Evolutionary conservation across 2,329 filamentous ascomycete species (phyloP), one percentile per base, ranked within the genome.

Genomic region (Penicillium sp.): DNA sequence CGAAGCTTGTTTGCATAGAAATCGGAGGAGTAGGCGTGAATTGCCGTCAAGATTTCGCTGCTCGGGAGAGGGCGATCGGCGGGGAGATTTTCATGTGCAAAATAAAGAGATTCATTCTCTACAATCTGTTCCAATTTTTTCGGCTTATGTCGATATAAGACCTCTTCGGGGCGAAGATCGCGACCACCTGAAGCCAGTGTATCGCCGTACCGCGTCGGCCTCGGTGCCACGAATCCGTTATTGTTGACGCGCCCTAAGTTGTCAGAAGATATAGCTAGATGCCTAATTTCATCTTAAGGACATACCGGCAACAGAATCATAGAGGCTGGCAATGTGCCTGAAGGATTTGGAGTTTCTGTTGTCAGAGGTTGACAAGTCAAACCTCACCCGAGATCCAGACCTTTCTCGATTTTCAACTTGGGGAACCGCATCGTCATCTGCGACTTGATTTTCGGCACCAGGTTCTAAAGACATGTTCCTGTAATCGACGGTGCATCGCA

Each of bases 231-330:
- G 48, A 78, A 75, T 4, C 75, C 74, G 46, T 71, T 70, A 16
- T 58, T 58, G 44, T 73, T 79, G 16, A 84, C 72, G 52, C 82
- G 78, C 11, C 81, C 82, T 77, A n/a, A 35, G 41, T 44, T 14
- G 43, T 67, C 35, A 67, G 64, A 26, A n/a, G 5, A 8, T 43
- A 51, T 7, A 27, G 11, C 7, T 43, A 58, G 27, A 13, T 33
- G 1, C 33, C 10, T 21, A 10, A 4, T 21, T 16, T 22, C 10
- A 39, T 16, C 14, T 1, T n/a, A 33, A 14, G 10, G 22, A 55
- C 65, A 56, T 65, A 83, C 82, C 82, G 59, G 83, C 83, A 48
- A 86, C 80, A 39, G 82, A 83, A 77, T 87, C 84, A 62, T 84
- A 87, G 14, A 87, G 63, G 33, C 76, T 84, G 7, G 77, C 74